A percentile compares a stretch with the other conserved stretches of the same genome.
phyloP scores from a whole-genome alignment of 257 asterid genomes.

The Leptodermis oblonga region DNA sequence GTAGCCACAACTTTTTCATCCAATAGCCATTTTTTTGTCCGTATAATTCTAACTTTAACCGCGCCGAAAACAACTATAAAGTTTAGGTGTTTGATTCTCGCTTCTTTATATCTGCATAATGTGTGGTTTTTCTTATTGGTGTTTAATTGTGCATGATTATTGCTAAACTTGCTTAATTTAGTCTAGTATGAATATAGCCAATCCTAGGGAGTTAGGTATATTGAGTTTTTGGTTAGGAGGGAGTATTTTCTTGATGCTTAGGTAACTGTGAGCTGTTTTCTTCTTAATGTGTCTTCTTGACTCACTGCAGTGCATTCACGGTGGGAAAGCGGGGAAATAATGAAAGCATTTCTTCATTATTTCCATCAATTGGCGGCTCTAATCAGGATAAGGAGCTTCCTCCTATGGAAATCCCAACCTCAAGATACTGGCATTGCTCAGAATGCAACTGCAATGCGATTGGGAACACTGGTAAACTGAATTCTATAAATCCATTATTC shows the following conservation, averaged over 20 bases:
- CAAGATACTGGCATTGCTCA: constrained; percentile 67
- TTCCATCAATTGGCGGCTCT: constrained; percentile 28
- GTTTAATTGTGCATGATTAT: neutral
- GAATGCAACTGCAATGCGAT: constrained; percentile 30
- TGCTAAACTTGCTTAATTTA: neutral
- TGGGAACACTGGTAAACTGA: constrained; percentile 16
- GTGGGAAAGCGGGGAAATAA: constrained; percentile 55
- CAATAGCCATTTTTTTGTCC: constrained; percentile 47
- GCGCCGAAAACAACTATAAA: neutral
- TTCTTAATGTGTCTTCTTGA: constrained; percentile 3
- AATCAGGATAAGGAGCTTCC: constrained; percentile 39
- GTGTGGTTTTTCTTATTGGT: neutral
- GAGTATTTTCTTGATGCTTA: neutral
- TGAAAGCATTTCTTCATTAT: constrained; percentile 36
- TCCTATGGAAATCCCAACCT: constrained; percentile 44
- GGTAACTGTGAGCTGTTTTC: neutral
- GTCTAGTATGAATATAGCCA: too few relatives aligned
- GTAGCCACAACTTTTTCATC: too few relatives aligned
- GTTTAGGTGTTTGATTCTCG: neutral
- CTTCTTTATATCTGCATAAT: neutral
- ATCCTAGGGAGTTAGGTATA: too few relatives aligned
- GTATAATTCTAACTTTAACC: neutral
- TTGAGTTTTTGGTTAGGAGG: neutral
- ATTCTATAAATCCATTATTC: constrained; percentile 4
- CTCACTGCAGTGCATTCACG: constrained; percentile 57